Evolutionary conservation across 306 rosid genomes (phyloP).

Genomic region (Urtica urens): DNA sequence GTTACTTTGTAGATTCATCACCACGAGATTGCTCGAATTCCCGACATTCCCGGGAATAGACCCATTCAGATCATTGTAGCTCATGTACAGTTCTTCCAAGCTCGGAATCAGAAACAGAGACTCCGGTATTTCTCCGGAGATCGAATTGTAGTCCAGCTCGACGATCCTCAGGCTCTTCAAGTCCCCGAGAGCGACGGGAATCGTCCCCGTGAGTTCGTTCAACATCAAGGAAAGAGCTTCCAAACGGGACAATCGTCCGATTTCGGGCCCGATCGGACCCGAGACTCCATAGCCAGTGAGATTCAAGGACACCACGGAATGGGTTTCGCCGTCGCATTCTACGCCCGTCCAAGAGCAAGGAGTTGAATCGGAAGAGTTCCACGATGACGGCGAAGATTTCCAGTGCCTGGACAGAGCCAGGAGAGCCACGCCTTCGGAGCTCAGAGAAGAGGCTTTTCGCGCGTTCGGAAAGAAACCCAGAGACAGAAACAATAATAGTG

Average conservation of each 20-base stretch:
- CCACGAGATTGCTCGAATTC: constrained; percentile 25
- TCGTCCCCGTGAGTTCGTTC: constrained; percentile 30
- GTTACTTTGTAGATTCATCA: constrained; percentile 28
- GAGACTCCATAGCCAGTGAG: constrained; percentile 32
- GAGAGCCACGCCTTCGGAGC: constrained; percentile 48
- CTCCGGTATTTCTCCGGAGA: constrained; percentile 39
- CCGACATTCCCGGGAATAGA: constrained; percentile 47
- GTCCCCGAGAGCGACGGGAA: constrained; percentile 31
- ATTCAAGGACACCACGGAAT: constrained; percentile 37
- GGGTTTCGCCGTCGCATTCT: constrained; percentile 28
- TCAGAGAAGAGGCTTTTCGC: constrained; percentile 24
- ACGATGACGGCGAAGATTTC: constrained; percentile 33
- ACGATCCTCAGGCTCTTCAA: constrained; percentile 21
- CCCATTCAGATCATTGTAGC: constrained; percentile 35
- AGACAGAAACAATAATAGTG: constrained; percentile 19
- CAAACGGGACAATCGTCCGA: constrained; percentile 31
- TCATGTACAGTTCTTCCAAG: constrained; percentile 23
- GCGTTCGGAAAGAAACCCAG: constrained; percentile 24
- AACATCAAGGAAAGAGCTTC: constrained; percentile 21
- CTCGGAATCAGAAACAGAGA: constrained; percentile 33
- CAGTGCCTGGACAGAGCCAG: constrained; percentile 44
- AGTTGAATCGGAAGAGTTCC: constrained; percentile 50
- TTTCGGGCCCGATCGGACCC: constrained; percentile 49
- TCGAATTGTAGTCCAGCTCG: constrained; percentile 26
- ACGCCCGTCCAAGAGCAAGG: constrained; percentile 80